These are phyloP conservation scores for Amaranthus hypochondriacus DNA, from an alignment of 148 eudicot genomes.

Conservation along the genomic window DNA sequence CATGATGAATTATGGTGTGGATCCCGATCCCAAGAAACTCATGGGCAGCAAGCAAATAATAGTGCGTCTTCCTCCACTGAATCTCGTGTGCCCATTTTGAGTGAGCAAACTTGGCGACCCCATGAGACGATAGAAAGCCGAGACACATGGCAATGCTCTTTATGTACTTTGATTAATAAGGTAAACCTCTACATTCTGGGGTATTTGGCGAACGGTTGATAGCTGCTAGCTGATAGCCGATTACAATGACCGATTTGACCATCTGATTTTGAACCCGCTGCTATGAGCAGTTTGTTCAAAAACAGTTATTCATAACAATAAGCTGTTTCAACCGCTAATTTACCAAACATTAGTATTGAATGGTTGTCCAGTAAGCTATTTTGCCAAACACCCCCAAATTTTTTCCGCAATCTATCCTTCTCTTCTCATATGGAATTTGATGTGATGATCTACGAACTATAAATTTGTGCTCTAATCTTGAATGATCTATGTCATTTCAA, in stretches of 20 bases:
- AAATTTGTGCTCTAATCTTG: neutral
- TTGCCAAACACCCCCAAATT: too few species aligned
- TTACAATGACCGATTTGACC: too few species aligned
- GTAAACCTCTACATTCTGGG: conserved; percentile 33
- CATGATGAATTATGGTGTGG: conserved; percentile 94
- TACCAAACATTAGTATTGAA: too few species aligned
- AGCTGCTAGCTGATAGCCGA: too few species aligned
- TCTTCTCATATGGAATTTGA: neutral
- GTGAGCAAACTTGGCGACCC: conserved; percentile 17
- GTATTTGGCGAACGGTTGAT: too few species aligned
- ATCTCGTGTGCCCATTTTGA: conserved; percentile 14
- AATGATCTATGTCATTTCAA: neutral
- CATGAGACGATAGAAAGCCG: conserved; percentile 17
- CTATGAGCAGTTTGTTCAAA: too few species aligned
- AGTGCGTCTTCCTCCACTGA: conserved; percentile 23
- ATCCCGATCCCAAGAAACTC: conserved; percentile 26
- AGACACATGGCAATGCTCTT: conserved; percentile 57
- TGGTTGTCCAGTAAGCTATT: too few species aligned
- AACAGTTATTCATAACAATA: too few species aligned
- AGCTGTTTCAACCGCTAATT: too few species aligned
- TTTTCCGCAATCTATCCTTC: too few species aligned
- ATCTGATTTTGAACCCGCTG: too few species aligned
- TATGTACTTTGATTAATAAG: conserved; percentile 69
- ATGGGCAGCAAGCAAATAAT: conserved; percentile 35
- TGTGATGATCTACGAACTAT: neutral